A percentile compares a stretch with the other conserved stretches of the same genome.
Evolutionary conservation across 1,139 yeast genomes (phyloP).

Genomic region (Taphrina communis): DNA sequence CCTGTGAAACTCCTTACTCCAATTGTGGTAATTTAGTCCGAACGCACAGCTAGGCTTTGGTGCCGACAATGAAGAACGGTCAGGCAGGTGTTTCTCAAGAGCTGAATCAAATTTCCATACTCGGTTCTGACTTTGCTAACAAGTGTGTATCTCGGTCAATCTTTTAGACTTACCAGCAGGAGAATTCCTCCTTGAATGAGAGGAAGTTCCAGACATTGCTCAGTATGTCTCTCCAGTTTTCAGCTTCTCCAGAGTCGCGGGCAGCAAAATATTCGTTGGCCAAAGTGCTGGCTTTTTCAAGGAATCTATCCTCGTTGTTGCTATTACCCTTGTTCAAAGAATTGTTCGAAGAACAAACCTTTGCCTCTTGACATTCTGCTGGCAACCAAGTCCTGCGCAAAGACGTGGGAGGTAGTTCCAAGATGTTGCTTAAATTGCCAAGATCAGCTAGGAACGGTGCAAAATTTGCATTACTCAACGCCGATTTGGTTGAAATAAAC

Average conservation of each 20-base stretch:
- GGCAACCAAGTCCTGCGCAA: not conserved
- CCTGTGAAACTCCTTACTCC: not conserved
- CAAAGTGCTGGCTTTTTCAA: not conserved
- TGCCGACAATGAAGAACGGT: not conserved
- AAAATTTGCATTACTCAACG: too few species aligned
- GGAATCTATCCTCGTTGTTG: too few species aligned
- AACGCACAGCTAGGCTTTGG: constrained; percentile 3
- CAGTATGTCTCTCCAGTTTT: not conserved
- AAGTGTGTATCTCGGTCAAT: not conserved
- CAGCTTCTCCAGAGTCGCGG: not conserved
- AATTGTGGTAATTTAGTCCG: not conserved
- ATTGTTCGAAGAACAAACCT: too few species aligned
- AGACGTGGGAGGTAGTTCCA: not conserved
- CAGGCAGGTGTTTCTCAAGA: not conserved
- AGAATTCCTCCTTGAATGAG: not conserved
- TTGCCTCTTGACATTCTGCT: not conserved
- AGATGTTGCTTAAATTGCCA: too few species aligned
- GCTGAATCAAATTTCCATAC: not conserved
- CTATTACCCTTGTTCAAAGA: too few species aligned
- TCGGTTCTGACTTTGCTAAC: not conserved
- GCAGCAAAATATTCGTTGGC: not conserved
- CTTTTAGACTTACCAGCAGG: not conserved
- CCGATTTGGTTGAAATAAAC: not conserved
- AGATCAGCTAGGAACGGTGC: too few species aligned
- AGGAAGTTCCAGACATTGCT: not conserved